These are phyloP conservation scores for Penicillium sp. DNA, from an alignment of 2,329 filamentous ascomycete species.

Conservation along the genomic window DNA sequence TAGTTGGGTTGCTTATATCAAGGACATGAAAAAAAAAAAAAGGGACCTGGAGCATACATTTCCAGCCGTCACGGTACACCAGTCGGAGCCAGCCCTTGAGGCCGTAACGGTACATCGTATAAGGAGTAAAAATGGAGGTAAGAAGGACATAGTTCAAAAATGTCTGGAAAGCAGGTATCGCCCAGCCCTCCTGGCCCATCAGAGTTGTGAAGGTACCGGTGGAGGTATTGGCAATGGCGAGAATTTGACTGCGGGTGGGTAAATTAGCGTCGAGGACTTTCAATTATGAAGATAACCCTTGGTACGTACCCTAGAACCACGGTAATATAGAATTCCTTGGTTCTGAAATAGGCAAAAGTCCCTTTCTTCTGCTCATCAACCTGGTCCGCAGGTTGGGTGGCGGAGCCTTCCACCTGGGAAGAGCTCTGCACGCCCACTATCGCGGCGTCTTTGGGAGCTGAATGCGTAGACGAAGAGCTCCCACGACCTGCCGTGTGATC, in stretches of 20 bases:
- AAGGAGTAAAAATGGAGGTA: constrained; percentile 74
- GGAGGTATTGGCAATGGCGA: constrained; percentile 84
- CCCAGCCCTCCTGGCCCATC: constrained; percentile 66
- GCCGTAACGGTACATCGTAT: constrained; percentile 78
- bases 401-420: constrained; percentile 18
- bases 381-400: constrained; percentile 33
- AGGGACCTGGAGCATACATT: constrained; percentile 52
- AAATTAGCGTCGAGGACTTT: not conserved
- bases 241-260: constrained; percentile 60
- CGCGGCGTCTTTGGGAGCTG: constrained; percentile 21
- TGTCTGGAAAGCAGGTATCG: constrained; percentile 91
- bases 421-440: constrained; percentile 16
- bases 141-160: constrained; percentile 92
- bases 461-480: constrained; percentile 8
- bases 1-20: not conserved
- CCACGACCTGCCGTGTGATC: not conserved
- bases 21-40: not conserved
- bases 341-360: constrained; percentile 70
- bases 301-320: constrained; percentile 65
- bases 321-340: constrained; percentile 83
- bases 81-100: constrained; percentile 66
- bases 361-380: constrained; percentile 47
- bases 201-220: constrained; percentile 89
- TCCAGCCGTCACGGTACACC: constrained; percentile 75
- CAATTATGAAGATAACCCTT: too few species aligned